A percentile compares a stretch with the other conserved stretches of the same genome.
These are phyloP conservation scores for Anthracocystis walkeri DNA, from an alignment of 1,284 basidiomycete genomes.

Conservation along the genomic window DNA sequence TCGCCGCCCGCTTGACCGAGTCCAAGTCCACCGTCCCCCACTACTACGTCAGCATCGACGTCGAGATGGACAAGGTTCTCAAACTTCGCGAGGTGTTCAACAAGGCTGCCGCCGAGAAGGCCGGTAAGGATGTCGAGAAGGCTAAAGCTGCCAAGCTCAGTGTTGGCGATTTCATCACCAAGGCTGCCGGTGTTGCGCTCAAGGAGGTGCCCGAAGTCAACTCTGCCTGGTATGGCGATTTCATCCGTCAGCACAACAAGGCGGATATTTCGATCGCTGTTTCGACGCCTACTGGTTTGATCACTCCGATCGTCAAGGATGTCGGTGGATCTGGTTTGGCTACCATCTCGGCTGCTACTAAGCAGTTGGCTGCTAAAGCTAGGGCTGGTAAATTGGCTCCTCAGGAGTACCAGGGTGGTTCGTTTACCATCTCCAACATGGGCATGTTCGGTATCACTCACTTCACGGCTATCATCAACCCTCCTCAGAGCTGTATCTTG, in stretches of 20 bases:
- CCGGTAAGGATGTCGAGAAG: constrained; percentile 73
- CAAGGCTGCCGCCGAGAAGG: constrained; percentile 71
- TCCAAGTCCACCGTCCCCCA: constrained; percentile 95
- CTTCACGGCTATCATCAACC: constrained; percentile 99
- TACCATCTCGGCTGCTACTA: constrained; percentile 90
- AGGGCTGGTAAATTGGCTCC: constrained; percentile 96
- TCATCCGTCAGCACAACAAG: constrained; percentile 95
- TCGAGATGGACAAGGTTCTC: constrained; percentile 96
- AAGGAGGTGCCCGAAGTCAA: constrained; percentile 97
- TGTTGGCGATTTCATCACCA: constrained; percentile 98
- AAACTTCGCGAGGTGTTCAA: constrained; percentile 98
- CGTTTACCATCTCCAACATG: constrained; percentile 98
- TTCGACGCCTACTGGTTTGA: constrained; percentile 93
- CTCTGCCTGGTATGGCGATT: constrained; percentile 96
- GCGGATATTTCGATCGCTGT: constrained; percentile 98
- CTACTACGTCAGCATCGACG: constrained; percentile 94
- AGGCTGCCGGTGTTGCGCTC: constrained; percentile 90
- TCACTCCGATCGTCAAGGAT: constrained; percentile 97
- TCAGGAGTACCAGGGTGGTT: constrained; percentile 95
- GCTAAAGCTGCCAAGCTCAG: constrained; percentile 87
- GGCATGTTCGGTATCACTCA: constrained; percentile 93
- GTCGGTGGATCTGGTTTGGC: constrained; percentile 91
- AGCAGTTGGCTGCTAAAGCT: constrained; percentile 91
- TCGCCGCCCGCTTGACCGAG: constrained; percentile 89
- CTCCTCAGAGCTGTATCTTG: constrained; percentile 96